Evolutionary conservation across 192 early-diverging fungal genomes (phyloP).

Genomic region (Funneliformis mosseae): DNA sequence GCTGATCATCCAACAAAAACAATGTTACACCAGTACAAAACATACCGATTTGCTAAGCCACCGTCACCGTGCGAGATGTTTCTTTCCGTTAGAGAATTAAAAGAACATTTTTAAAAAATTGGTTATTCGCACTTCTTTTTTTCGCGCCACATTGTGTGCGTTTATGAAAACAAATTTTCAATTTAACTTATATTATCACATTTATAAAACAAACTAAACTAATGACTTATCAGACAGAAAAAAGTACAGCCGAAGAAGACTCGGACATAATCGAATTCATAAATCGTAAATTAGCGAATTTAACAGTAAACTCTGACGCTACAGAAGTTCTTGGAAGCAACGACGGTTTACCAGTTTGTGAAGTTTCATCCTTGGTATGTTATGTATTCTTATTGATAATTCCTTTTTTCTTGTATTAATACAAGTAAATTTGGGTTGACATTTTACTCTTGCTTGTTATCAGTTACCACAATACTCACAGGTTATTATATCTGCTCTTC

Average conservation of each 20-base stretch:
- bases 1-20: neutral
- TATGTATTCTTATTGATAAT: neutral
- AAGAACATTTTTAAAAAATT: no score
- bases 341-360: conserved; percentile 24
- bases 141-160: no score
- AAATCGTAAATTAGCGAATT: conserved; percentile 21
- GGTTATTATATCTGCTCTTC: neutral
- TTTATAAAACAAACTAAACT: neutral
- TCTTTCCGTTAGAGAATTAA: no score
- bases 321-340: neutral
- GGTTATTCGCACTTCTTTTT: no score
- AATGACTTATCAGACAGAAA: conserved; percentile 18
- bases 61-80: neutral
- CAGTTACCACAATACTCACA: conserved; percentile 16
- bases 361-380: conserved; percentile 6
- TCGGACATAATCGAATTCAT: conserved; percentile 22
- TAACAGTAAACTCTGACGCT: conserved; percentile 4
- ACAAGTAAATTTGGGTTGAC: neutral
- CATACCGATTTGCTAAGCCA: neutral
- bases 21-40: neutral
- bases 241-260: conserved; percentile 25
- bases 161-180: no score
- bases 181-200: neutral
- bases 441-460: neutral
- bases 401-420: neutral